Evolutionary conservation across 2,329 filamentous ascomycete species (phyloP), one percentile per base, ranked within the genome.

Genomic region (Microascus cirrosus): DNA sequence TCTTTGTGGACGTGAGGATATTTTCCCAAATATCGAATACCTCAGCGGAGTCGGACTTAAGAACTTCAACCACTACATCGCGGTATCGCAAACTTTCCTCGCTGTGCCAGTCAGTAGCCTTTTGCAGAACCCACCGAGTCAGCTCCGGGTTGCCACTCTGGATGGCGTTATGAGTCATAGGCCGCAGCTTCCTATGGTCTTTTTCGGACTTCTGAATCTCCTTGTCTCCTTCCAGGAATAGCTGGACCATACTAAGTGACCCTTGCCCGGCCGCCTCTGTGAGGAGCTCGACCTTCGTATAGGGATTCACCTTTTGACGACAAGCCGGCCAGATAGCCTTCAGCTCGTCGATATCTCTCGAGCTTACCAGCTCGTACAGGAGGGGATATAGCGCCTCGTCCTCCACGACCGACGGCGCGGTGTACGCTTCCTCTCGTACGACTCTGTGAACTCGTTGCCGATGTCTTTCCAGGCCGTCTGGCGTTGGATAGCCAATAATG

Each of bases 401-500:
- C 8, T 54, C 28, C 28, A 55, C 20, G 11, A 20, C 34, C 15
- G 35, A 24, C 8, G 54, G 22, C 39, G 24, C n/a, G 13, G 54
- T 55, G 13, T 25, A 45, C 10, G 35, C 24, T 10, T 18, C 24
- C 10, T 42, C 35, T 12, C 54, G 35, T 28, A 55, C 34, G 18
- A 45, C 34, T 22, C 39, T 42, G 24, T 55, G 54, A 42, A 45
- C 36, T 22, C 35, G 45, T 36, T 22, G 15, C n/a, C 34, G 18
- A 45, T 55, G 54, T 11, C 42, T 42, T 11, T 32, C 22, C 35
- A 55, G n/a, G 32, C 22, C 18, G 15, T 42, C 35, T 11, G 5
- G 55, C 2, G 65, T 63, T 10, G 64, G 32, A 58, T 65, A 67
- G 12, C 64, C 64, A 12, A 58, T 58, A 11, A 62, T 28, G 4